Base-by-base conservation (phyloP, 208 protist genomes). In the Wallacemonas sp. region DNA sequence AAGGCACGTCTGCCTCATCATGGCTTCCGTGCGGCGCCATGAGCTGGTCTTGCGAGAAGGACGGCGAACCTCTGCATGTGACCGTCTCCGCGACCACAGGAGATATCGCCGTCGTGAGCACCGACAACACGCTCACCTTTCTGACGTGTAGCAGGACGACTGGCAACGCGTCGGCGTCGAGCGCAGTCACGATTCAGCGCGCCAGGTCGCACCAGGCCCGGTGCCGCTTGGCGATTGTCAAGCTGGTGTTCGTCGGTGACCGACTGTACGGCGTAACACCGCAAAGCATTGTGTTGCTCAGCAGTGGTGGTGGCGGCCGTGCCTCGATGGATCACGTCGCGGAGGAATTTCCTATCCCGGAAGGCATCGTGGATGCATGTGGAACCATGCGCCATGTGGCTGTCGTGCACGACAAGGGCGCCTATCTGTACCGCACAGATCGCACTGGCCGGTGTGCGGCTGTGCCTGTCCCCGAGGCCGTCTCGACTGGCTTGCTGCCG, bases 391-490 rank as follows among this genome's bases (percentile, higher is more conserved):
- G 51, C 31, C 30, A 58, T n/a, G 31, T 58, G 3, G 51, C 30
- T 8, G 51, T 58, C 31, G 30, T 39, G 5, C 51, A 58, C 51
- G 12, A 26, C 17, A 8, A 19, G 15, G 51, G 51, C 51, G 51
- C 51, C 17, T 58, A 58, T 19, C 51, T 58, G n/a, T 58, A 58
- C 51, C 51, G 51, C 51, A 58, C 51, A 6, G 51, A 58, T 19
- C 51, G 51, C 30, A 58, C 51, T 9, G 51, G 51, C 3, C 51
- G 51, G 9, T 39, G 51, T 31, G 51, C 30, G 31, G 9, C 14
- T 4, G 26, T 58, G 4, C 30, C 51, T 38, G 51, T 58, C 11
- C 51, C 51, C 30, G 51, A 58, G 30, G 28, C 51, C 28, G 28
- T 58, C n/a, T 4, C 51, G 28, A 26, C 41, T 19, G 51, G 51